Evolutionary conservation across 768 basidiomycete species (phyloP).

Genomic region (Pisolithus orientalis): DNA sequence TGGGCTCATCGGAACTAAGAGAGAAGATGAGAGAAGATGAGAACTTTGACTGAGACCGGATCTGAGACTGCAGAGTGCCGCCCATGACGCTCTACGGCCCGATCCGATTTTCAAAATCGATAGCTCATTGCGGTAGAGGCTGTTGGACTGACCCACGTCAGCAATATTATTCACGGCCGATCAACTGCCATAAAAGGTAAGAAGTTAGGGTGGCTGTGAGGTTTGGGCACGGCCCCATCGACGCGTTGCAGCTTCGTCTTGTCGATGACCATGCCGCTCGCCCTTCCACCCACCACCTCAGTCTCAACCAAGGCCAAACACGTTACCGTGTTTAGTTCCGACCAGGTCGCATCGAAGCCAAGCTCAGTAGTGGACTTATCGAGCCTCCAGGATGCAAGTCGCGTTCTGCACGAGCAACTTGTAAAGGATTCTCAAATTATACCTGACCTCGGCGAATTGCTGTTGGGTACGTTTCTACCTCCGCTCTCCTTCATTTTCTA

Average conservation of each 20-base stretch:
- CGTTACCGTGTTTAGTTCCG: conserved; percentile 2
- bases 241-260: background rate
- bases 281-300: conserved; percentile 6
- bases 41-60: background rate
- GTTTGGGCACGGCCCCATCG: too few species aligned
- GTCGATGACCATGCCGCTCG: conserved; percentile 2
- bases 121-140: too few species aligned
- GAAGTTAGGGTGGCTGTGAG: too few species aligned
- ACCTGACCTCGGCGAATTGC: conserved; percentile 68
- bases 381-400: conserved; percentile 60
- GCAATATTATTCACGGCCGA: too few species aligned
- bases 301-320: background rate
- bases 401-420: conserved; percentile 61
- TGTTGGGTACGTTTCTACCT: conserved; percentile 43
- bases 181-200: too few species aligned
- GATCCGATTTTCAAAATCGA: too few species aligned
- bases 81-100: too few species aligned
- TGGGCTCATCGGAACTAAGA: background rate
- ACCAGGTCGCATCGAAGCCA: conserved; percentile 9
- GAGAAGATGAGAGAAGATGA: background rate
- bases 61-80: too few species aligned
- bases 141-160: too few species aligned
- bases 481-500: background rate
- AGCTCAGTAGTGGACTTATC: conserved; percentile 46
- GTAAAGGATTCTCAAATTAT: conserved; percentile 68